These are phyloP conservation scores for Ceratobasidium sp. DNA, from an alignment of 1,284 basidiomycete genomes.

Conservation along the genomic window DNA sequence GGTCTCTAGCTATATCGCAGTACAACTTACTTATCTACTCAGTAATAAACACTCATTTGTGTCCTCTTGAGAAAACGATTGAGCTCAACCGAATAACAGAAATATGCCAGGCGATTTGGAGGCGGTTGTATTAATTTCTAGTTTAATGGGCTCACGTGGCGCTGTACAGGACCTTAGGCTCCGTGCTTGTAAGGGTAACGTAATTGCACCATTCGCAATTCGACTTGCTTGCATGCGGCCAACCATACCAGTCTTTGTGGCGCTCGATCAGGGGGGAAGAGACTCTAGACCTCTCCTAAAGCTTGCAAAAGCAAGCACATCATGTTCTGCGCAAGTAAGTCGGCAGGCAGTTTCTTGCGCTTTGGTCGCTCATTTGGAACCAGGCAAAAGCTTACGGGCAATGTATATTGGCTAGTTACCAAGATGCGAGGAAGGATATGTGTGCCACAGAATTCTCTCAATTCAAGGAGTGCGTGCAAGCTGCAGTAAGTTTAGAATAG, in stretches of 20 bases:
- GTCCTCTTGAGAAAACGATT: background rate
- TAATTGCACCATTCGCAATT: background rate
- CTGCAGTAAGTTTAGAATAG: slow-evolving; percentile 67
- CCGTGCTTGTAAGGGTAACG: background rate
- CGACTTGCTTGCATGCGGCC: slow-evolving; percentile 17
- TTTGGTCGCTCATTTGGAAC: slow-evolving; percentile 46
- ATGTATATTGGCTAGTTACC: slow-evolving; percentile 81
- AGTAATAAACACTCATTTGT: background rate
- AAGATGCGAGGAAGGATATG: slow-evolving; percentile 80
- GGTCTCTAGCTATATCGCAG: background rate
- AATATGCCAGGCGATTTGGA: too few species aligned
- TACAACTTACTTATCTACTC: background rate
- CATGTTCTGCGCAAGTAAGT: slow-evolving; percentile 16
- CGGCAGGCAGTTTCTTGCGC: background rate
- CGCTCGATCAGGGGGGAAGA: background rate
- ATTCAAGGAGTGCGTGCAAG: slow-evolving; percentile 80
- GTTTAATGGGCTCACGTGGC: too few species aligned
- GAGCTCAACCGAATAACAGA: too few species aligned
- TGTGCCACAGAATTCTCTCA: slow-evolving; percentile 83
- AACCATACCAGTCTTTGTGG: slow-evolving; percentile 3
- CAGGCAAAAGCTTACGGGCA: slow-evolving; percentile 83
- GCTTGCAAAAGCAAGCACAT: slow-evolving; percentile 38
- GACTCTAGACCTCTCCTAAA: slow-evolving; percentile 16
- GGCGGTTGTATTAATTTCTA: too few species aligned
- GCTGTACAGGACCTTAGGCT: too few species aligned